phyloP scores from a whole-genome alignment of 2,329 filamentous ascomycete genomes.

The Falciphora oryzae region DNA sequence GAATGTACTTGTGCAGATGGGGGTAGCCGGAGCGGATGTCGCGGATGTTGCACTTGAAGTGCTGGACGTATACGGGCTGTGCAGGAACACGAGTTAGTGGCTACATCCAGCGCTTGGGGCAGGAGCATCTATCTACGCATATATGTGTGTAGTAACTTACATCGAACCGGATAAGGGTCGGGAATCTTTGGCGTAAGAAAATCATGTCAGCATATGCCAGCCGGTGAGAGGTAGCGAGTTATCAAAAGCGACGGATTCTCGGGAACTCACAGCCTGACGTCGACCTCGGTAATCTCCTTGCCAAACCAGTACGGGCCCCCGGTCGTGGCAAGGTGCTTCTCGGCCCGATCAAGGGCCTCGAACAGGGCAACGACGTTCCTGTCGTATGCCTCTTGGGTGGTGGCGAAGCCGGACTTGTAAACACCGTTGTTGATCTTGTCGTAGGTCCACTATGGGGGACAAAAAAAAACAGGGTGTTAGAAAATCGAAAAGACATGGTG shows the following conservation, averaged over 20 bases:
- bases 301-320: conserved; percentile 71
- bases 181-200: conserved; percentile 37
- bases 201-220: conserved; percentile 1
- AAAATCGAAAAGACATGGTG: too few species aligned
- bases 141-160: conserved; percentile 21
- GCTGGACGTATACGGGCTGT: conserved; percentile 71
- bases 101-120: not conserved
- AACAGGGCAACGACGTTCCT: conserved; percentile 67
- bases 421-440: conserved; percentile 66
- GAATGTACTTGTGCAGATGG: conserved; percentile 72
- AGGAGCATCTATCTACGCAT: not conserved
- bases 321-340: conserved; percentile 54
- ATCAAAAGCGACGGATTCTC: not conserved
- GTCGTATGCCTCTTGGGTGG: conserved; percentile 76
- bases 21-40: conserved; percentile 85
- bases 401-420: conserved; percentile 78
- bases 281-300: conserved; percentile 69
- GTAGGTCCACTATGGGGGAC: conserved; percentile 60
- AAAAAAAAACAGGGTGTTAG: not conserved
- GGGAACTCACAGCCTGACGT: conserved; percentile 60
- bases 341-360: conserved; percentile 67
- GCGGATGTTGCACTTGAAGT: conserved; percentile 81
- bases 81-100: not conserved
- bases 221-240: conserved; percentile 12
- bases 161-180: conserved; percentile 70